Conservation (phyloP, 345 rosid species). For the Acer saccharum region DNA sequence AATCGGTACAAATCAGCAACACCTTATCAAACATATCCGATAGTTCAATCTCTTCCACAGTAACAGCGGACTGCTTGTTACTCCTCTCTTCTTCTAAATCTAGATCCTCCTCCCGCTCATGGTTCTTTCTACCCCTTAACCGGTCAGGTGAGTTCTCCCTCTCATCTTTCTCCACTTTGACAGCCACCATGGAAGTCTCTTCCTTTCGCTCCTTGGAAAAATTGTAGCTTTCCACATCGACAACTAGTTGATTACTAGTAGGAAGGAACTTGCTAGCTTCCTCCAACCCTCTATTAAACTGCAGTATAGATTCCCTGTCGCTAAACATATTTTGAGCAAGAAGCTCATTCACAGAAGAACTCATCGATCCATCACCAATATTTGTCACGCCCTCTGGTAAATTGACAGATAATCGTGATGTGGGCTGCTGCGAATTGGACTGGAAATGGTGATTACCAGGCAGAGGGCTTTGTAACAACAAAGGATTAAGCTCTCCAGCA, state of each 20-base stretch:
- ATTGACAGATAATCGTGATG: conserved; percentile 19
- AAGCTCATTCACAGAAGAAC: conserved; percentile 43
- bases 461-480: conserved; percentile 12
- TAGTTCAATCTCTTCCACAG: conserved; percentile 50
- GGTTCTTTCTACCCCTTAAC: conserved; percentile 58
- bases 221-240: conserved; percentile 35
- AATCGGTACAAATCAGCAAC: conserved; percentile 43
- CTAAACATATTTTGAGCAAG: conserved; percentile 58
- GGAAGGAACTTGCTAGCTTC: conserved; percentile 94
- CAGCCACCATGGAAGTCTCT: conserved; percentile 16
- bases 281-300: conserved; percentile 71
- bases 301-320: conserved; percentile 56
- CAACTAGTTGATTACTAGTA: conserved; percentile 42
- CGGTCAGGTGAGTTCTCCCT: conserved; percentile 22
- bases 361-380: conserved; percentile 23
- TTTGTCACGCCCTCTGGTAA: conserved; percentile 21
- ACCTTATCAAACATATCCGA: conserved; percentile 79
- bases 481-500: conserved; percentile 7
- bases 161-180: conserved; percentile 38
- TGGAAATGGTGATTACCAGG: conserved; percentile 17
- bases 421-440: conserved; percentile 17
- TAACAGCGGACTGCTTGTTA: conserved; percentile 59
- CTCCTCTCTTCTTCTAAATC: conserved; percentile 58
- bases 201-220: conserved; percentile 14
- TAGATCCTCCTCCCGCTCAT: conserved; percentile 48